Base-by-base conservation (phyloP, 179 eudicot species). In the Spinacia oleracea region DNA sequence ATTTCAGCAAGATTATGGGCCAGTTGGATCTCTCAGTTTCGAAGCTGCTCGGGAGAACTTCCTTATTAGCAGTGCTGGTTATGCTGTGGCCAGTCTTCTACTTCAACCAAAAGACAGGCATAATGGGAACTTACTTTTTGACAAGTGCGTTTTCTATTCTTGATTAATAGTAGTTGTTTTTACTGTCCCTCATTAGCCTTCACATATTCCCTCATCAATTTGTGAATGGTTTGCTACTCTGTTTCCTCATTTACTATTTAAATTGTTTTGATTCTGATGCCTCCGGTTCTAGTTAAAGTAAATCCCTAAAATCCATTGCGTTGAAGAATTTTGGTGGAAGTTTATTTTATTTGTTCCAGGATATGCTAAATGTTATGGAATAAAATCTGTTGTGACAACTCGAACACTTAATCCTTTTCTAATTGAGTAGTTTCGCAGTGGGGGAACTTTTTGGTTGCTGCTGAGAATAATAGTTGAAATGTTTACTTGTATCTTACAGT, bases 41-140 rank as follows among this genome's bases (percentile, higher is more conserved):
- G 99, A 96, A 86, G 83, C 93, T 84, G 99, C 99, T 67, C 93
- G 99, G 72, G 93, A 92, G 77, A 96, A 96, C 75, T 96, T 96
- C 83, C 90, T 96, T 34, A 81, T 92, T 25, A 96, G 99, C 85
- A 94, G 99, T 88, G 99, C 98, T 64, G 99, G 98, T 72, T 96
- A 96, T 89, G 99, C 99, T 75, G 98, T 96, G 80, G 99, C 99
- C 69, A 94, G 99, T 85, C 93, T 96, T 74, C 79, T 96, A 81
- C 97, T 96, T 89, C 99, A 96, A 84, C 99, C 99, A 20, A 96
- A 96, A 87, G 98, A 96, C 77, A 91, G 99, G 81, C 99, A 96
- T 86, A 96, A 96, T 35, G 99, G 99, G 71, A 96, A 96, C 87
- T 91, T 96, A 80, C 90, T 96, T 82, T 87, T 96, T 89, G 99